Evolutionary conservation across 2,329 filamentous ascomycete genomes (phyloP), one percentile per base, ranked within the genome.

Genomic region (Madurella mycetomatis): DNA sequence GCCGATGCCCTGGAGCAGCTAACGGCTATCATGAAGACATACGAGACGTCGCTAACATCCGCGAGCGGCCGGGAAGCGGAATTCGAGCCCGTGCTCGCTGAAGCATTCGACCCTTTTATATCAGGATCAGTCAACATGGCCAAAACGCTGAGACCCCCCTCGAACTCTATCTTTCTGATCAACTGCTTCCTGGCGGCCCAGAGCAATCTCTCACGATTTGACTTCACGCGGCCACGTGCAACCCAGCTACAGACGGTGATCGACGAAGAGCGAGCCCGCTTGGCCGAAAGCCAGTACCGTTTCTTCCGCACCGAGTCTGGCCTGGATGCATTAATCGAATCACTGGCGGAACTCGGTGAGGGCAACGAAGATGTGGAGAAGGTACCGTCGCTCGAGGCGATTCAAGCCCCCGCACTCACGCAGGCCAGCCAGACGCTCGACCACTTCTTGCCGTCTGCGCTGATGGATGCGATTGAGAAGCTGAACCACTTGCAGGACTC

Each of bases 391-490:
- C 74, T 87, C 1, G 74, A 78, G 0, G 71, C 78, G 4, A 82
- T 90, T 65, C 79, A 85, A 55, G 78, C 82, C 0, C 72, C 78
- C 5, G 70, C 78, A 0, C 75, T 97, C n/a, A 72, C 80, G 1
- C 73, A 77, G 47, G 84, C 86, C 2, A 89, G 89, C 63, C 88
- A 92, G 64, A 81, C 79, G 41, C 77, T 99, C 7, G 94, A 99
- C 66, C 85, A 90, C 57, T 99, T 97, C 72, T 76, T 99, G 19
- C 92, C 94, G 0, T 95, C 90, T 1, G 94, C 92, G 2, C 78
- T 96, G 31, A 92, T 96, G 77, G 94, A 99, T 67, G 92, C 92
- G 2, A 84, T 89, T 63, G 88, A 94, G 48, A 89, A 90, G 56
- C 71, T 97, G 25, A 86, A 86, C 60, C 76, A 82, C 41, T 73